Evolutionary conservation across 164 flowering plant genomes (phyloP), one percentile per base, ranked within the genome.

Genomic region (Amborella trichopoda): DNA sequence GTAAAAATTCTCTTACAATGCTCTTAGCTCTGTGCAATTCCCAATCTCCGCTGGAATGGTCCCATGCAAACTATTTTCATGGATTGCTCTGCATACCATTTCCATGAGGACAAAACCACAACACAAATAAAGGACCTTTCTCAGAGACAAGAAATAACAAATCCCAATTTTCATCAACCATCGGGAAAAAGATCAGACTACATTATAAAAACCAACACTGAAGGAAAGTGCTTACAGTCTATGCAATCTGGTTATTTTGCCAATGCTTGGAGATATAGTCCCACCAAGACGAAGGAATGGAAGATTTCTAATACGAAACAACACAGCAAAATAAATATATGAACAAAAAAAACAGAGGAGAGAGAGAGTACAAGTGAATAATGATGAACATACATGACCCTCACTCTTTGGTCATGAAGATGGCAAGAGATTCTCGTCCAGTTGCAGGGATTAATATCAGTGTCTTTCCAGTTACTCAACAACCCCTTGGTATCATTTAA

Each of bases 341-440:
- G 28, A 40, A 46, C 2, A 11, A 1, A 28, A 52, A 41, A 18
- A 8, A 26, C 32, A 38, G 44, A 14, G 23, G 12, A 40, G 2
- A 38, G 4, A 17, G 11, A 40, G n/a, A 16, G 22, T 21, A 36
- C 19, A 13, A 26, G 23, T 28, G 25, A 28, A 18, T 16, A 46
- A 26, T 4, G 21, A 24, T 12, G 2, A 17, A 50, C 73, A 32
- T 75, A 91, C 98, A 91, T 77, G 9, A 85, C 68, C n/a, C 62
- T 54, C 46, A 91, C 93, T 53, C 75, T 66, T 22, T 70, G 70
- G 54, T 78, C 85, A 30, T 65, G 38, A 23, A 50, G 64, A 46
- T 80, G 56, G 47, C 98, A 91, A 65, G 76, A 48, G 53, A 91
- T 70, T 19, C 96, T 95, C 65, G 76, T 76, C 98, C 98, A 91